Evolutionary conservation across 1,284 basidiomycete species (phyloP).

Genomic region (Termitomyces sp.): DNA sequence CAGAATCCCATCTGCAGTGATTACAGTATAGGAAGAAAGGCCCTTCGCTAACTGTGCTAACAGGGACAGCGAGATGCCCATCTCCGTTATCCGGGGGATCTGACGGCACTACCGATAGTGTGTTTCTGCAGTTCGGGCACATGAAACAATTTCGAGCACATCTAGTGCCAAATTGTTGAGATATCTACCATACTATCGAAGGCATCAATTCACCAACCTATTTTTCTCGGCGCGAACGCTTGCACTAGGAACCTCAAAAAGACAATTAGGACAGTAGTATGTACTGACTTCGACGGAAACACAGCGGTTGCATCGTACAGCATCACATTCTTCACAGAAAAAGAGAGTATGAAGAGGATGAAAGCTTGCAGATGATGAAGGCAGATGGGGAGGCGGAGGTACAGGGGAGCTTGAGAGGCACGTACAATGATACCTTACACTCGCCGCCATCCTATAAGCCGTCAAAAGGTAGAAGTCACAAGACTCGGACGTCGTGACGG

Average conservation of each 20-base stretch:
- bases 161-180: constrained; percentile 38
- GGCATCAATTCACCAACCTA: constrained; percentile 43
- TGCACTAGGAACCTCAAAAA: constrained; percentile 98
- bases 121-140: constrained; percentile 90
- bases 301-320: constrained; percentile 88
- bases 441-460: constrained; percentile 38
- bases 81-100: constrained; percentile 71
- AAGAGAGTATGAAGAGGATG: constrained; percentile 84
- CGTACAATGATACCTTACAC: constrained; percentile 67
- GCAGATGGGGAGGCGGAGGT: constrained; percentile 70
- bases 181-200: constrained; percentile 1
- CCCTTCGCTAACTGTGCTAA: constrained; percentile 66
- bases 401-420: constrained; percentile 56
- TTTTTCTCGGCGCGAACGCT: constrained; percentile 96
- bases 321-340: constrained; percentile 99
- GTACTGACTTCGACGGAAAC: constrained; percentile 90
- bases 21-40: constrained; percentile 92
- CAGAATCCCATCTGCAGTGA: constrained; percentile 93
- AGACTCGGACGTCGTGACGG: neutral
- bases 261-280: constrained; percentile 97
- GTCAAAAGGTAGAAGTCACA: neutral
- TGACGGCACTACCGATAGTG: constrained; percentile 81
- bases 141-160: constrained; percentile 97
- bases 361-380: constrained; percentile 72
- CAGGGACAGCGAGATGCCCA: constrained; percentile 42